Conservation (phyloP, 805 yeast genomes). For the Dipodascopsis tothii region DNA sequence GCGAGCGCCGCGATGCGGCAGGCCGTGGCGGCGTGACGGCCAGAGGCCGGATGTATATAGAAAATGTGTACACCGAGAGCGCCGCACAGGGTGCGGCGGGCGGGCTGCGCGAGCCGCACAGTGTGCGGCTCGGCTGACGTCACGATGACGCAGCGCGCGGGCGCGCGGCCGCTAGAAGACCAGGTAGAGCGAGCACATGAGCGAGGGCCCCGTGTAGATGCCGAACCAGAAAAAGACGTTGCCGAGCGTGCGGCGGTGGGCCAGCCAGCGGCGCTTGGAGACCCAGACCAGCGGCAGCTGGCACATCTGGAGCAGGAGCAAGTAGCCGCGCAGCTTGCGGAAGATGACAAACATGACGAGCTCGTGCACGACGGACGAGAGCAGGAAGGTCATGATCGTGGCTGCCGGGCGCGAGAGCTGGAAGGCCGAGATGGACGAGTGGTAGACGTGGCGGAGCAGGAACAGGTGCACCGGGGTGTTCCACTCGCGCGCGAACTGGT, state of each 20-base stretch:
- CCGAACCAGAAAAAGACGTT: constrained; percentile 88
- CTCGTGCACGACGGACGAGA: constrained; percentile 83
- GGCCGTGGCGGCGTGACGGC: too few relatives aligned
- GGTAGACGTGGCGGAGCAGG: constrained; percentile 86
- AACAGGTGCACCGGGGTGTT: constrained; percentile 89
- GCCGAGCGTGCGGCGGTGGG: constrained; percentile 53
- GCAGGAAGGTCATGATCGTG: constrained; percentile 55
- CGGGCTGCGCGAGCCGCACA: neutral
- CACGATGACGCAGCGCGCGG: too few relatives aligned
- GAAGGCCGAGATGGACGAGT: constrained; percentile 73
- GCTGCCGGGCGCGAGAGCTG: constrained; percentile 60
- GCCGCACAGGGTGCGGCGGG: too few relatives aligned
- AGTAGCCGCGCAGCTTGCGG: constrained; percentile 68
- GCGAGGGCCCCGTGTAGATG: constrained; percentile 78
- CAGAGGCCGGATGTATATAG: too few relatives aligned
- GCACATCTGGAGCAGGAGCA: constrained; percentile 72
- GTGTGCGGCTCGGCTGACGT: neutral
- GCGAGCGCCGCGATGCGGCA: too few relatives aligned
- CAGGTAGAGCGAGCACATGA: constrained; percentile 76
- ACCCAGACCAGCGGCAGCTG: constrained; percentile 75
- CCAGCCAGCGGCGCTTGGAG: constrained; percentile 52
- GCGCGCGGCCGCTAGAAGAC: too few relatives aligned
- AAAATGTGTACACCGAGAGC: too few relatives aligned
- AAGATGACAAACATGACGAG: constrained; percentile 86
- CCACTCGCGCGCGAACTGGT: constrained; percentile 89